These are phyloP conservation scores for Phytopythium kandeliae DNA, from an alignment of 352 stramenopile genomes.

Conservation along the genomic window DNA sequence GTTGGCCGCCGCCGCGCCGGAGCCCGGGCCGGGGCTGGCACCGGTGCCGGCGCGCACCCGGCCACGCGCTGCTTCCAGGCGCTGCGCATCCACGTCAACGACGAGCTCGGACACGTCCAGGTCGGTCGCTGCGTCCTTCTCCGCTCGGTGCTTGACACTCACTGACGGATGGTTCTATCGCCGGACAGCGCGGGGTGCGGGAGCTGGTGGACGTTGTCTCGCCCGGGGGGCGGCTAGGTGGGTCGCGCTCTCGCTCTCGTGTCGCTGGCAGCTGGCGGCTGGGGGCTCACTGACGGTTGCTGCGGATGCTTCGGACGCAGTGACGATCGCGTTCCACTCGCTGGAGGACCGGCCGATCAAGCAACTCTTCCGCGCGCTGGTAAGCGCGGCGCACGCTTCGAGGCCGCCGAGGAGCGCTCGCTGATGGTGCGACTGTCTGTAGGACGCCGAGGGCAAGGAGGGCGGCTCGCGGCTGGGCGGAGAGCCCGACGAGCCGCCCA, in stretches of 20 bases:
- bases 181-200: constrained; percentile 37
- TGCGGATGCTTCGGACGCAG: constrained; percentile 13
- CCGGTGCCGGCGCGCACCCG: constrained; percentile 42
- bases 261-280: neutral
- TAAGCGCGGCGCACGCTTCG: constrained; percentile 18
- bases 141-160: neutral
- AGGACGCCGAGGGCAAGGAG: constrained; percentile 33
- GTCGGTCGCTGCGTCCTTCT: constrained; percentile 1
- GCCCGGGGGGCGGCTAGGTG: constrained; percentile 52
- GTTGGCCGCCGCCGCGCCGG: constrained; percentile 10
- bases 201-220: constrained; percentile 48
- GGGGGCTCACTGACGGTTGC: neutral
- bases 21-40: too few species aligned
- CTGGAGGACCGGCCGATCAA: constrained; percentile 83
- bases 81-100: constrained; percentile 76
- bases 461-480: constrained; percentile 11
- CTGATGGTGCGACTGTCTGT: neutral
- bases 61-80: constrained; percentile 76
- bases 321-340: constrained; percentile 82
- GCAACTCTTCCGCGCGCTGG: constrained; percentile 57
- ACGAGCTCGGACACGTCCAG: constrained; percentile 69
- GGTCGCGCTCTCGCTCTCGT: neutral
- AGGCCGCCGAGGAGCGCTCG: too few species aligned
- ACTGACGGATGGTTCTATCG: neutral
- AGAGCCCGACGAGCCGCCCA: constrained; percentile 20